These are phyloP conservation scores for Byssothecium circinans DNA, from an alignment of 2,329 filamentous ascomycete species.

Conservation along the genomic window DNA sequence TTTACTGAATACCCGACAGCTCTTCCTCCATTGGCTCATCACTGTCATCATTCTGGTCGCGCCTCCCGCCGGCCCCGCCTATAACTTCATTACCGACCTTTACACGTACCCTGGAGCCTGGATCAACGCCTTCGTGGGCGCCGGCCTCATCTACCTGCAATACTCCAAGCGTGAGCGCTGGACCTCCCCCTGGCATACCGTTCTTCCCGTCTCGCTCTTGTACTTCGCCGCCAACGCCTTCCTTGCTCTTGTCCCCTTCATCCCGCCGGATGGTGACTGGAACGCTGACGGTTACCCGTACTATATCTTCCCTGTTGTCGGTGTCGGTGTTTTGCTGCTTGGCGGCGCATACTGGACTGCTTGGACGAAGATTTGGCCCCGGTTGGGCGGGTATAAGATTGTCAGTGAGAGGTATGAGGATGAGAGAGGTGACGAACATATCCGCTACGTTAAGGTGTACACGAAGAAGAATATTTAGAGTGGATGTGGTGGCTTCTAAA, in stretches of 20 bases:
- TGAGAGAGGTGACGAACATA: slow-evolving; percentile 31
- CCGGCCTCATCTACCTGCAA: slow-evolving; percentile 41
- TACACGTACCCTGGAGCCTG: slow-evolving; percentile 42
- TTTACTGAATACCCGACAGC: slow-evolving; percentile 22
- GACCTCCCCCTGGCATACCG: slow-evolving; percentile 43
- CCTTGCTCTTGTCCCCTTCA: slow-evolving; percentile 47
- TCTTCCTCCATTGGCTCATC: slow-evolving; percentile 68
- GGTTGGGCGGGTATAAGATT: slow-evolving; percentile 36
- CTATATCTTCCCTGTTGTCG: slow-evolving; percentile 49
- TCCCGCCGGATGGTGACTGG: slow-evolving; percentile 45
- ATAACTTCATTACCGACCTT: slow-evolving; percentile 66
- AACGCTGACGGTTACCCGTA: slow-evolving; percentile 48
- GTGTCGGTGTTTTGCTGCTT: slow-evolving; percentile 43
- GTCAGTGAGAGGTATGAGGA: slow-evolving; percentile 33
- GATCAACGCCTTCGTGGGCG: slow-evolving; percentile 42
- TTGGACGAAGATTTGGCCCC: slow-evolving; percentile 24
- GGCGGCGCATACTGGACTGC: slow-evolving; percentile 43
- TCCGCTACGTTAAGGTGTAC: slow-evolving; percentile 38
- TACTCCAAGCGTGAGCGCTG: slow-evolving; percentile 38
- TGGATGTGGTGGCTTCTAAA: not conserved
- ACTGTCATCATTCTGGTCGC: slow-evolving; percentile 67
- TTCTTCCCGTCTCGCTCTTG: slow-evolving; percentile 39
- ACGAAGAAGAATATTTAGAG: slow-evolving; percentile 16
- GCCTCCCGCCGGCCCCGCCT: slow-evolving; percentile 67
- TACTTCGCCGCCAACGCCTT: slow-evolving; percentile 47